Conservation (phyloP, 2,329 filamentous ascomycete genomes). For the Mariannaea elegans region DNA sequence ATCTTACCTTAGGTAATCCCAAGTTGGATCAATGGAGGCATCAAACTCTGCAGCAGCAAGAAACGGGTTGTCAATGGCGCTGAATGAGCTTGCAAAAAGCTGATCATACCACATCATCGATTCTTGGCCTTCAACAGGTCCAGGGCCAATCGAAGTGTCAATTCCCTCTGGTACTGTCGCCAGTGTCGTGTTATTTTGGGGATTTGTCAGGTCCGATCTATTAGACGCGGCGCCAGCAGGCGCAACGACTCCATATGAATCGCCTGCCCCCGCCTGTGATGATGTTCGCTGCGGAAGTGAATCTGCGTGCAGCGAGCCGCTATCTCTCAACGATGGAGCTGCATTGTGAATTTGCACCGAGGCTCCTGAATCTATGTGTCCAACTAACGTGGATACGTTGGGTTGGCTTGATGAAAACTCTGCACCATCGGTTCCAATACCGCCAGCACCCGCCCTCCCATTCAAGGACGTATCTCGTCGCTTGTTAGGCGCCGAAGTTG, state of each 20-base stretch:
- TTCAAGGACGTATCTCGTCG: conserved; percentile 1
- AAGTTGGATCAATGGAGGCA: conserved; percentile 44
- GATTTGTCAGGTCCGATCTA: not conserved
- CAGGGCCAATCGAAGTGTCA: conserved; percentile 12
- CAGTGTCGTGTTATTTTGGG: not conserved
- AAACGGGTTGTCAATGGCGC: conserved; percentile 46
- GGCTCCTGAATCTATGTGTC: not conserved
- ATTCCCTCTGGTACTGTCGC: not conserved
- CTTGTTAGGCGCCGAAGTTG: conserved; percentile 5
- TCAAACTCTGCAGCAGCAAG: conserved; percentile 45
- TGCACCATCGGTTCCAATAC: not conserved
- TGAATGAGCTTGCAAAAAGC: conserved; percentile 46
- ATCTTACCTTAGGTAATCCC: conserved; percentile 39
- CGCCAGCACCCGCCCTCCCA: not conserved
- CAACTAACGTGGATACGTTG: not conserved
- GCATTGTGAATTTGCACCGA: not conserved
- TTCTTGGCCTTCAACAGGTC: conserved; percentile 43
- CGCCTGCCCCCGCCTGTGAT: not conserved
- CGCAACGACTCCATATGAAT: not conserved
- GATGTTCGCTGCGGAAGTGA: not conserved
- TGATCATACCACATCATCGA: conserved; percentile 49
- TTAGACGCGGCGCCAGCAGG: not conserved
- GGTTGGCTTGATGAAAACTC: not conserved
- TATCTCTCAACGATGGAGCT: not conserved
- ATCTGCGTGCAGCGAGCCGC: not conserved